A percentile compares a stretch with the other conserved stretches of the same genome.
phyloP scores from a whole-genome alignment of 805 yeast species.

The Suhomyces xylopsoci region DNA sequence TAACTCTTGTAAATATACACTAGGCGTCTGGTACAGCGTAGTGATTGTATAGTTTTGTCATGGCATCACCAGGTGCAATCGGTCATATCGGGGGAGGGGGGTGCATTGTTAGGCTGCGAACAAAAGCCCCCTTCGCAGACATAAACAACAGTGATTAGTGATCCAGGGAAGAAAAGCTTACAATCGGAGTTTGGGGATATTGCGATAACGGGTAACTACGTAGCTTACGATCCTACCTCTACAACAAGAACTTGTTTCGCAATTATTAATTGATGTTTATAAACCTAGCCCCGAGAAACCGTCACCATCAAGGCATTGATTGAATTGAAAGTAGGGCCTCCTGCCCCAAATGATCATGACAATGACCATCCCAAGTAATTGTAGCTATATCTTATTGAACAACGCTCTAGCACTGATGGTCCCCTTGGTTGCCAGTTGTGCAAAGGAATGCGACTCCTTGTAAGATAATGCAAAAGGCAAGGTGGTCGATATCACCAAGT shows the following conservation, averaged over 20 bases:
- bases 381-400: slow-evolving; percentile 29
- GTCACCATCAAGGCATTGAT: neutral
- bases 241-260: neutral
- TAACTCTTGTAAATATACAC: neutral
- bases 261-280: neutral
- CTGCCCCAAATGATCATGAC: neutral
- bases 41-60: neutral
- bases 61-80: neutral
- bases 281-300: slow-evolving; percentile 1
- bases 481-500: slow-evolving; percentile 38
- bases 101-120: neutral
- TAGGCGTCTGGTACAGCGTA: neutral
- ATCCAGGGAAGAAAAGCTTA: neutral
- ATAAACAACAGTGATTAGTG: neutral
- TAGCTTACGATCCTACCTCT: neutral
- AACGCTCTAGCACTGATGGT: slow-evolving; percentile 33
- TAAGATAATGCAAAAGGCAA: slow-evolving; percentile 40
- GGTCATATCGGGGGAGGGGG: neutral
- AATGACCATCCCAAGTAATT: neutral
- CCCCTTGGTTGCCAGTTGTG: slow-evolving; percentile 25
- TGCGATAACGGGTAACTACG: neutral
- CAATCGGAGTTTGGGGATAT: neutral
- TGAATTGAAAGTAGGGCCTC: neutral
- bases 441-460: slow-evolving; percentile 26
- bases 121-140: neutral